Evolutionary conservation across 1,139 yeast genomes (phyloP).

Genomic region (Lodderomyces elongisporus): DNA sequence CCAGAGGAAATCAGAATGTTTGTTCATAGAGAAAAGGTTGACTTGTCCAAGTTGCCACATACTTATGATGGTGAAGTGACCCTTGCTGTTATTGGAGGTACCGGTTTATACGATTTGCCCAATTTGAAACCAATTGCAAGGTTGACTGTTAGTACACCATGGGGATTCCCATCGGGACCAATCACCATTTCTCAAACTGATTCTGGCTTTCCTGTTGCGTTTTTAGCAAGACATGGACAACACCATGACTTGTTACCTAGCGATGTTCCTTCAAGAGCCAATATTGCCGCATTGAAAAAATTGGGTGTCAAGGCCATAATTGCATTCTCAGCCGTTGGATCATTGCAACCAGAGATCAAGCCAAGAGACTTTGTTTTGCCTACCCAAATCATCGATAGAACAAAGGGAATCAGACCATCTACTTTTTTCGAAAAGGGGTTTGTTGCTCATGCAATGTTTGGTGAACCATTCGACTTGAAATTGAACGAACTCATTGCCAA

Average conservation of each 20-base stretch:
- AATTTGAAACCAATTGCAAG: constrained; percentile 82
- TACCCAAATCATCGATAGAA: constrained; percentile 91
- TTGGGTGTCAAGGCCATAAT: constrained; percentile 83
- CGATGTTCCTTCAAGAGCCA: constrained; percentile 89
- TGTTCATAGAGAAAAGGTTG: constrained; percentile 31
- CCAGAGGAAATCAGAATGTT: too few species aligned
- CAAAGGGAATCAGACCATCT: constrained; percentile 88
- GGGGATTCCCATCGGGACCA: constrained; percentile 96
- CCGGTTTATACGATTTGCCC: constrained; percentile 89
- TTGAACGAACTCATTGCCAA: constrained; percentile 63
- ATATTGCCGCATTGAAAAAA: constrained; percentile 89
- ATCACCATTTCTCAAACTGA: constrained; percentile 78
- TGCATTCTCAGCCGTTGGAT: constrained; percentile 96
- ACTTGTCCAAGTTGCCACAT: constrained; percentile 31
- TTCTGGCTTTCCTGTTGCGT: constrained; percentile 83
- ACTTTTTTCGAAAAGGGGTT: constrained; percentile 90
- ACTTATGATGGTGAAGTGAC: constrained; percentile 46
- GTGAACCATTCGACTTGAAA: constrained; percentile 86
- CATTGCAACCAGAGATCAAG: constrained; percentile 78
- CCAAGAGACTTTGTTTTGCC: constrained; percentile 96
- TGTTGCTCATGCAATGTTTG: constrained; percentile 96
- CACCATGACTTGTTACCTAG: constrained; percentile 87
- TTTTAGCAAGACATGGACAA: constrained; percentile 89
- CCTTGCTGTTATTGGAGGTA: constrained; percentile 92
- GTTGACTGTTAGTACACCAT: constrained; percentile 78